phyloP scores from a whole-genome alignment of 139 green algal genomes.

The Eudorina sp. region DNA sequence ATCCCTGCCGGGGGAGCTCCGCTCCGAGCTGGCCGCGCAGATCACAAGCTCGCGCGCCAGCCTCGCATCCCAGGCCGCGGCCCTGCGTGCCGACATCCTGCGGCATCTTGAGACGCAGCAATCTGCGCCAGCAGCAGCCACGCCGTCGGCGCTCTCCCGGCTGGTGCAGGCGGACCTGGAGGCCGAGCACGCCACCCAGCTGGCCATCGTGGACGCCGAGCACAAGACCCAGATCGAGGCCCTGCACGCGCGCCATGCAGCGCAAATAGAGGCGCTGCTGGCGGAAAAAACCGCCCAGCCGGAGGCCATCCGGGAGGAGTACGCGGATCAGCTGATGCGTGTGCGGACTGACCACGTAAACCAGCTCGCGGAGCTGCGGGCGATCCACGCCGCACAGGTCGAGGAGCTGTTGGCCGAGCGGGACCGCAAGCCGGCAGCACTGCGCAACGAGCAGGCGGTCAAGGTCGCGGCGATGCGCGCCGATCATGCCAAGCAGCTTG shows the following conservation, averaged over 20 bases:
- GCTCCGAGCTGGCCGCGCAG: neutral
- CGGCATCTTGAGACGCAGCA: neutral
- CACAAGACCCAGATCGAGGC: neutral
- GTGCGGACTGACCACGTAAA: neutral
- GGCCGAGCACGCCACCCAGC: conserved; percentile 8
- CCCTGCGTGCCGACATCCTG: neutral
- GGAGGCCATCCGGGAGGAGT: conserved; percentile 8
- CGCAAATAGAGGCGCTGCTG: neutral
- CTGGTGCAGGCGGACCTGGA: neutral
- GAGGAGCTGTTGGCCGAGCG: neutral
- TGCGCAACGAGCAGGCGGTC: neutral
- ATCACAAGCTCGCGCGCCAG: neutral
- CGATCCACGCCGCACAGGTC: neutral
- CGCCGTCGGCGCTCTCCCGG: neutral
- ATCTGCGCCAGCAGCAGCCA: neutral
- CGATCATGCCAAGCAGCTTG: neutral
- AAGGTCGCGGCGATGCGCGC: neutral
- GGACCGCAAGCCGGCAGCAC: neutral
- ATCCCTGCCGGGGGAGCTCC: neutral
- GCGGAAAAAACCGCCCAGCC: neutral
- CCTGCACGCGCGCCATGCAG: neutral
- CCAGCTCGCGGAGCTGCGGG: neutral
- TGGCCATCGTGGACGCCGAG: neutral
- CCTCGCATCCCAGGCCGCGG: neutral
- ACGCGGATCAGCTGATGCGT: neutral